Base-by-base conservation (phyloP, 306 rosid species). In the Lupinus albus region DNA sequence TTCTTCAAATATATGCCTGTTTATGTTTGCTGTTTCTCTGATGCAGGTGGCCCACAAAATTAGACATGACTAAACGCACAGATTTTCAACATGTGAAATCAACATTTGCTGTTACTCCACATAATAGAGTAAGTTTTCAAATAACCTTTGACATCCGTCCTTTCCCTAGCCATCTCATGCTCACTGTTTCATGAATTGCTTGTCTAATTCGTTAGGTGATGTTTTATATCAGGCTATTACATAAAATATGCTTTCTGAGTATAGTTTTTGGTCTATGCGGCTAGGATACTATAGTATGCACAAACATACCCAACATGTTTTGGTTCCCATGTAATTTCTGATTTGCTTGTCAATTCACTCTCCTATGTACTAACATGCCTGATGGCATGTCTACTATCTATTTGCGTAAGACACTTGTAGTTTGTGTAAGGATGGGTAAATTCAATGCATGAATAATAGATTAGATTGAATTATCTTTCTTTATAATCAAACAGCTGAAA, bases 11-110 rank as follows among this genome's bases (percentile, higher is more conserved):
- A 10, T 6, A 38, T 41, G 39, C 44, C 16, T 0, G 65, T 48
- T 82, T 42, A 42, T 39, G 48, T 14, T 14, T 59, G 38, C 46
- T 72, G 25, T 79, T 74, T 62, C 14, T 61, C 64, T 89, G 84
- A 68, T 77, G 72, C 77, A 93, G 98, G 76, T 93, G 98, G 97
- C 98, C 98, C 9, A 49, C 87, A 62, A 93, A 89, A 74, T 82
- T 93, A 78, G 97, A 93, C 83, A 93, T 89, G 95, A 89, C 88
- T 59, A 93, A 89, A 81, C 97, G 97, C 39, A 89, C 97, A 55
- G 98, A 89, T 81, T 76, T 84, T 78, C 83, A 73, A 67, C 98
- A 89, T 64, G 93, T 93, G 70, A 85, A 83, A 80, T 81, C 94
- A 49, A 86, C 98, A 70, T 93, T 93, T 81, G 75, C 84, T 38